These are phyloP conservation scores for Ustilago curta DNA, from an alignment of 1,284 basidiomycete species.

Conservation along the genomic window DNA sequence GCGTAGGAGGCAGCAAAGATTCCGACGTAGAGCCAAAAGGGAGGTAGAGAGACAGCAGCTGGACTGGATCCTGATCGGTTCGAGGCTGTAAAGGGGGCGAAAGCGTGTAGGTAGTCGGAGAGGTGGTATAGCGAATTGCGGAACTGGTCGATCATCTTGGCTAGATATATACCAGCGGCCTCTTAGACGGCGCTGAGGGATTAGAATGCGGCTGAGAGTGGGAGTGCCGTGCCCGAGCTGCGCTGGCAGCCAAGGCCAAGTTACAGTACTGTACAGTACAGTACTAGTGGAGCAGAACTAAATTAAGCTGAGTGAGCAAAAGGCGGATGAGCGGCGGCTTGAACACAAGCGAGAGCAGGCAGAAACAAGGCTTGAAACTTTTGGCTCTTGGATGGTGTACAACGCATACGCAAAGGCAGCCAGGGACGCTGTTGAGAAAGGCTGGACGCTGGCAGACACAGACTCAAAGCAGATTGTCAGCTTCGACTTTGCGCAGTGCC, in stretches of 20 bases:
- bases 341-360: not conserved
- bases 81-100: conserved; percentile 11
- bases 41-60: conserved; percentile 5
- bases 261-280: no score
- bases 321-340: not conserved
- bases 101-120: conserved; percentile 31
- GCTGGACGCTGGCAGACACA: no score
- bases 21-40: conserved; percentile 27
- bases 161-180: conserved; percentile 15
- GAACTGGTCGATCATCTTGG: conserved; percentile 23
- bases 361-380: not conserved
- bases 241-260: no score
- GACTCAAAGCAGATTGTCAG: no score
- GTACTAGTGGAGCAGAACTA: not conserved
- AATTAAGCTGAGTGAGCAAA: conserved; percentile 11
- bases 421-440: no score
- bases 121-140: conserved; percentile 23
- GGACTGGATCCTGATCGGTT: conserved; percentile 7
- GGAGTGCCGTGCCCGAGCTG: not conserved
- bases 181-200: no score
- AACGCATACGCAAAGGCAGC: no score
- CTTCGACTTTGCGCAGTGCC: no score
- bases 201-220: not conserved
- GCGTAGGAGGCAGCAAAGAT: conserved; percentile 25
- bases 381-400: no score